A percentile compares a stretch with the other conserved stretches of the same genome.
Evolutionary conservation across 1,139 yeast genomes (phyloP).

Genomic region (Pichia sp.): DNA sequence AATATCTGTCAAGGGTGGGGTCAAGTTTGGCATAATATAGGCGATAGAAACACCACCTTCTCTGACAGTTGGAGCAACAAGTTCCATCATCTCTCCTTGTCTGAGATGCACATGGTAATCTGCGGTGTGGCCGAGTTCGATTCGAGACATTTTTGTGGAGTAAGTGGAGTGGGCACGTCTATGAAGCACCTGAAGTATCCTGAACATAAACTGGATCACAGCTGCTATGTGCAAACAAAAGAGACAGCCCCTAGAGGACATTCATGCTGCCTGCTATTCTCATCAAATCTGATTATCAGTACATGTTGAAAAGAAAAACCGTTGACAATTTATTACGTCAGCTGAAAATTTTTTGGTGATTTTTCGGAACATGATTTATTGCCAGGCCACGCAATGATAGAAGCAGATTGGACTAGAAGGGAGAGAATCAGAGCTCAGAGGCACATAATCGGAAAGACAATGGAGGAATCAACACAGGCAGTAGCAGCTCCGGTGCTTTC

Average conservation of each 20-base stretch:
- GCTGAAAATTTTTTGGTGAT: constrained; percentile 8
- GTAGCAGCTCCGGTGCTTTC: constrained; percentile 32
- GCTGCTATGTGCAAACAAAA: not conserved
- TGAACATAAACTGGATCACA: not conserved
- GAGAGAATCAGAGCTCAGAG: not conserved
- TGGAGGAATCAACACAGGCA: constrained; percentile 7
- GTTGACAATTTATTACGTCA: constrained; percentile 1
- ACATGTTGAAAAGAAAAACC: not conserved
- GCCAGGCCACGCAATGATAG: no score
- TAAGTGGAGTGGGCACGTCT: not conserved
- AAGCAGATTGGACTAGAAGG: no score
- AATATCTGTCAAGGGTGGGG: constrained; percentile 86
- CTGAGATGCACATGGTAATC: constrained; percentile 96
- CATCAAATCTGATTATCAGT: not conserved
- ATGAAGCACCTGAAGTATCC: not conserved
- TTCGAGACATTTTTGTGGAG: constrained; percentile 14
- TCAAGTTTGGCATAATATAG: constrained; percentile 92
- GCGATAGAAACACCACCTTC: constrained; percentile 90
- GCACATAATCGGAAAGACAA: not conserved
- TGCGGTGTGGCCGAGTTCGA: constrained; percentile 71
- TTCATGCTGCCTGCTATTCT: no score
- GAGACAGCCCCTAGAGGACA: no score
- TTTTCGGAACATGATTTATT: not conserved
- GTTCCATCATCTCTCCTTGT: constrained; percentile 88
- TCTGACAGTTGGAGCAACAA: constrained; percentile 83